phyloP scores from a whole-genome alignment of 257 asterid genomes.

The Forsythia viridissima region DNA sequence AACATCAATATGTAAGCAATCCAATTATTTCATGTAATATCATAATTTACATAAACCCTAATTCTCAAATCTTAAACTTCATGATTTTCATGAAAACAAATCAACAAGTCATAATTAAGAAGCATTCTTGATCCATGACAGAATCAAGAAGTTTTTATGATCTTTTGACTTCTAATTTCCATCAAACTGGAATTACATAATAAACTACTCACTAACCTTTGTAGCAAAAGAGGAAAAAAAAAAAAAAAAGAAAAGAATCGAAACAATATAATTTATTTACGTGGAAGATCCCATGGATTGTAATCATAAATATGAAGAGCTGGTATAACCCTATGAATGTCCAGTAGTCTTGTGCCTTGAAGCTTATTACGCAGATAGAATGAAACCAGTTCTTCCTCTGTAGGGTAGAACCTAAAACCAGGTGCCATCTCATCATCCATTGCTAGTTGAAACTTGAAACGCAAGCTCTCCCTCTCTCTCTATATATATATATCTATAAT shows the following conservation, averaged over 20 bases:
- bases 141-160: too few species aligned
- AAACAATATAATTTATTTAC: constrained; percentile 24
- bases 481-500: too few species aligned
- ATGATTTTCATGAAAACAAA: too few species aligned
- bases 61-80: too few species aligned
- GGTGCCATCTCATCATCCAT: constrained; percentile 32
- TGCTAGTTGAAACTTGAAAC: too few species aligned
- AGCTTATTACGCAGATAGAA: constrained; percentile 54
- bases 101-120: too few species aligned
- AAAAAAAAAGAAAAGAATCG: not conserved
- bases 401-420: constrained; percentile 67
- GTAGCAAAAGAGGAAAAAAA: not conserved
- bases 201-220: too few species aligned
- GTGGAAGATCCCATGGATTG: constrained; percentile 65
- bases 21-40: too few species aligned
- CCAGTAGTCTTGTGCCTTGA: constrained; percentile 26
- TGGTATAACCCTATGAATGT: constrained; percentile 50
- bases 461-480: not conserved
- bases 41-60: too few species aligned
- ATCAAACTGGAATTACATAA: too few species aligned
- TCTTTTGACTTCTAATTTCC: too few species aligned
- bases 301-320: constrained; percentile 50
- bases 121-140: too few species aligned
- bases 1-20: not conserved
- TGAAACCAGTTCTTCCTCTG: constrained; percentile 56